These are phyloP conservation scores for Phytophthora capsici DNA, from an alignment of 352 stramenopile species.

Conservation along the genomic window DNA sequence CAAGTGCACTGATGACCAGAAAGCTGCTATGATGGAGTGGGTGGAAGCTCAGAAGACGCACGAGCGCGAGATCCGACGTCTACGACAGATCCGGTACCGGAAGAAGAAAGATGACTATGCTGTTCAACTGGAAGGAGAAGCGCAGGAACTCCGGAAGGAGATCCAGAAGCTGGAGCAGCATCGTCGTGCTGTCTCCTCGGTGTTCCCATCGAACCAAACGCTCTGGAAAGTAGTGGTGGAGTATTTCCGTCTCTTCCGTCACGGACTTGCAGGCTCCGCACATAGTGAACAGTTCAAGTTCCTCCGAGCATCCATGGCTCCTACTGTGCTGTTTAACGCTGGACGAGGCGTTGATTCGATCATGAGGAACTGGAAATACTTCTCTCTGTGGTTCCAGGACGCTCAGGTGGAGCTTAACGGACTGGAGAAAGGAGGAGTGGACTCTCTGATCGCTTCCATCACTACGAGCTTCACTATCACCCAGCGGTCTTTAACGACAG, in stretches of 20 bases:
- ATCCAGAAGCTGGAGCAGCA: slow-evolving; percentile 18
- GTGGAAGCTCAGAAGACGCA: slow-evolving; percentile 1
- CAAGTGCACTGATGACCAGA: slow-evolving; percentile 7
- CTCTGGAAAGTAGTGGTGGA: slow-evolving; percentile 29
- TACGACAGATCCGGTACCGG: slow-evolving; percentile 28
- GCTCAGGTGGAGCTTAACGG: slow-evolving; percentile 15
- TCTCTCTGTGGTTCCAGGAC: slow-evolving; percentile 17
- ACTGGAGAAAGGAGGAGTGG: not conserved
- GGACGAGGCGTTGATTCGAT: slow-evolving; percentile 11
- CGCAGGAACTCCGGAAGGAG: slow-evolving; percentile 5
- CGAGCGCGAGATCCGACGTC: slow-evolving; percentile 20
- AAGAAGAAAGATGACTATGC: slow-evolving; percentile 27
- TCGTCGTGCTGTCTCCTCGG: slow-evolving; percentile 7
- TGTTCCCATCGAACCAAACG: slow-evolving; percentile 11
- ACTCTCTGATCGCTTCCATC: slow-evolving; percentile 1
- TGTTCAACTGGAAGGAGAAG: slow-evolving; percentile 2
- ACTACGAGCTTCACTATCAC: slow-evolving; percentile 16
- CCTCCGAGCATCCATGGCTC: slow-evolving; percentile 4
- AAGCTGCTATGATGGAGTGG: slow-evolving; percentile 10
- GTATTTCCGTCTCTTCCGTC: slow-evolving; percentile 34
- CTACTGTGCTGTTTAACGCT: slow-evolving; percentile 14
- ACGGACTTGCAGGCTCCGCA: not conserved
- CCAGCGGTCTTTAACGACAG: not conserved
- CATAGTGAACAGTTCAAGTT: slow-evolving; percentile 15
- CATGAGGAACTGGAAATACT: slow-evolving; percentile 18